Conservation (phyloP, 2,329 filamentous ascomycete genomes). For the Huntiella abstrusa region DNA sequence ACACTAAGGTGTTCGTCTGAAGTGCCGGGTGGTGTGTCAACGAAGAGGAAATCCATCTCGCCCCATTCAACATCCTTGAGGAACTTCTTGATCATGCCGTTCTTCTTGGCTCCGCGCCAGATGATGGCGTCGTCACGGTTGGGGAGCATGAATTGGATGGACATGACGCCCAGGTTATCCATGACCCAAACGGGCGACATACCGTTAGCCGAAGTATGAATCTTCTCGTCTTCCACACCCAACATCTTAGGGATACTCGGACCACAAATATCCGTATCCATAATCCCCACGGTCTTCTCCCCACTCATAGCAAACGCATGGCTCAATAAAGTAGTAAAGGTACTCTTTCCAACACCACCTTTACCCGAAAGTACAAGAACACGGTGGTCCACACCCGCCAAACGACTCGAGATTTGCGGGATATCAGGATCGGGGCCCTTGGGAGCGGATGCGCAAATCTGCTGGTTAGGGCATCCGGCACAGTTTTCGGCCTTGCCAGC, state of each 20-base stretch:
- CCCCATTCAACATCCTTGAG: constrained; percentile 97
- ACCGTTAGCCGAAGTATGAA: constrained; percentile 72
- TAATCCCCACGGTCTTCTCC: constrained; percentile 67
- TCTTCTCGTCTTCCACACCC: constrained; percentile 83
- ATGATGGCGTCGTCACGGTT: constrained; percentile 89
- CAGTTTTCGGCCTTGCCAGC: constrained; percentile 64
- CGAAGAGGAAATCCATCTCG: constrained; percentile 76
- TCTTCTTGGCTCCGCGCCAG: constrained; percentile 97
- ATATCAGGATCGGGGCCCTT: constrained; percentile 95
- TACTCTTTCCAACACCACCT: constrained; percentile 91
- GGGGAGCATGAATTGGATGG: constrained; percentile 94
- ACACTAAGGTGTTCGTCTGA: constrained; percentile 90
- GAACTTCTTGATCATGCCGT: constrained; percentile 94
- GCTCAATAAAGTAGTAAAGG: constrained; percentile 72
- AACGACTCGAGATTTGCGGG: constrained; percentile 64
- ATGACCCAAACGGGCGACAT: constrained; percentile 94
- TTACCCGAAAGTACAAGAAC: constrained; percentile 86
- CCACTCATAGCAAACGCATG: constrained; percentile 76
- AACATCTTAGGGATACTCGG: constrained; percentile 98
- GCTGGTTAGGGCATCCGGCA: constrained; percentile 86
- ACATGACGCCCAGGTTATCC: constrained; percentile 92
- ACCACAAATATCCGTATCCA: constrained; percentile 97
- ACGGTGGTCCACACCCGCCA: constrained; percentile 72
- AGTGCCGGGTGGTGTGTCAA: constrained; percentile 90
- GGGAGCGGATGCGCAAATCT: constrained; percentile 81